phyloP scores from a whole-genome alignment of 495 filamentous ascomycete species.

The Penicillium soppii region DNA sequence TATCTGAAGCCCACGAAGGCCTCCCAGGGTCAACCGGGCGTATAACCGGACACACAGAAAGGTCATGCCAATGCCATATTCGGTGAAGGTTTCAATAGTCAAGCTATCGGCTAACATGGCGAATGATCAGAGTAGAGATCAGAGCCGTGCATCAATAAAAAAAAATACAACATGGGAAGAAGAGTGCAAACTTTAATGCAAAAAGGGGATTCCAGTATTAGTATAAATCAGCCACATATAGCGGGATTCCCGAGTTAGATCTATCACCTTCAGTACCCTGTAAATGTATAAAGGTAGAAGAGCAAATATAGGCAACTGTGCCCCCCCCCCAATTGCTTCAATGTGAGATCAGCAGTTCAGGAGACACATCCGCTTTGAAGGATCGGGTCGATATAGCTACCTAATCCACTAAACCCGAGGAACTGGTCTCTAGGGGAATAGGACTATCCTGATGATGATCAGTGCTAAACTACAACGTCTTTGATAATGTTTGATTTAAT shows the following conservation, averaged over 20 bases:
- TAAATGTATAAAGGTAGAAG: too few species aligned
- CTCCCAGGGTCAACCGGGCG: conserved; percentile 13
- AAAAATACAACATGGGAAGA: not conserved
- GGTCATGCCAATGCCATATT: conserved; percentile 24
- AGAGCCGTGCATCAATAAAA: not conserved
- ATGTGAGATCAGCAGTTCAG: not conserved
- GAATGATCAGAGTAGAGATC: not conserved
- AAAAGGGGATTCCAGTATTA: not conserved
- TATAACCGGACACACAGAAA: conserved; percentile 19
- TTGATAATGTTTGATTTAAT: not conserved
- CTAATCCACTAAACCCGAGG: not conserved
- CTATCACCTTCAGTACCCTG: not conserved
- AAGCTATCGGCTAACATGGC: conserved; percentile 10
- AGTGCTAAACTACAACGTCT: not conserved
- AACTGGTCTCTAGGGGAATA: not conserved
- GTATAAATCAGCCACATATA: not conserved
- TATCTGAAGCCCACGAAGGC: conserved; percentile 16
- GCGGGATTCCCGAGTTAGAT: not conserved
- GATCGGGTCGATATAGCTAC: not conserved
- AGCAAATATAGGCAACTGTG: too few species aligned
- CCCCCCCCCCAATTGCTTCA: not conserved
- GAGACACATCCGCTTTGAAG: not conserved
- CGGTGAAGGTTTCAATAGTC: conserved; percentile 15
- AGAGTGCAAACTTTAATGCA: not conserved
- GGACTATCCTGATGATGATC: not conserved